These are phyloP conservation scores for Metschnikowia lunata DNA, from an alignment of 805 yeast species.

Conservation along the genomic window DNA sequence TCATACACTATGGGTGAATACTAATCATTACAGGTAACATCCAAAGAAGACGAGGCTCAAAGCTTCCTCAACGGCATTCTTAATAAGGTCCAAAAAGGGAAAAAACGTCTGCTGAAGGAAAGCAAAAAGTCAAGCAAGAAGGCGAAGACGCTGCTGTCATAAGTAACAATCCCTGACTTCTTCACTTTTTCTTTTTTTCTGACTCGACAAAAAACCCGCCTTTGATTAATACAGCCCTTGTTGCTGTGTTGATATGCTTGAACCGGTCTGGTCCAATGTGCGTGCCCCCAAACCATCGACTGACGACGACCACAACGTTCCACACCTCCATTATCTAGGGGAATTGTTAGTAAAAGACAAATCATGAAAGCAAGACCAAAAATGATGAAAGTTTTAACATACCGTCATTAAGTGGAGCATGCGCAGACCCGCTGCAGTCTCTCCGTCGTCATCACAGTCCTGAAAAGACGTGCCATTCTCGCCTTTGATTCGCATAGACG, in stretches of 20 bases:
- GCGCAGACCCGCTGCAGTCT: constrained; percentile 91
- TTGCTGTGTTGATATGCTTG: constrained; percentile 85
- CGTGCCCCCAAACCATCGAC: constrained; percentile 90
- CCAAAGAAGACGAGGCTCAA: constrained; percentile 10
- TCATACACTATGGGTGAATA: no score
- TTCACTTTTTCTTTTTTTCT: constrained; percentile 9
- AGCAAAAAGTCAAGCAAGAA: constrained; percentile 6
- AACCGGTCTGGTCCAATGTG: constrained; percentile 92
- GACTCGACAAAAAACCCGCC: constrained; percentile 46
- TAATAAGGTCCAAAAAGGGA: constrained; percentile 10
- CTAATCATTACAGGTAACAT: not conserved
- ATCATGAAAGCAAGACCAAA: not conserved
- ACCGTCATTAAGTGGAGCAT: constrained; percentile 71
- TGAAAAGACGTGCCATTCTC: constrained; percentile 55
- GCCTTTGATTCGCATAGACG: constrained; percentile 76
- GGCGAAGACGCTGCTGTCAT: constrained; percentile 7
- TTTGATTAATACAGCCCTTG: constrained; percentile 73
- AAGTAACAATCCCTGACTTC: not conserved
- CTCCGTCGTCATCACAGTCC: constrained; percentile 97
- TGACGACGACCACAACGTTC: constrained; percentile 82
- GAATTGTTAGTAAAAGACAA: constrained; percentile 21
- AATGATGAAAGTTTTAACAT: constrained; percentile 17
- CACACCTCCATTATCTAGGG: constrained; percentile 63
- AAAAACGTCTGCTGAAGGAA: not conserved
- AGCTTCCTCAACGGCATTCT: constrained; percentile 13